A percentile compares a stretch with the other conserved stretches of the same genome.
Conservation (phyloP, 2,329 filamentous ascomycete genomes). For the Fusarium burgessii region DNA sequence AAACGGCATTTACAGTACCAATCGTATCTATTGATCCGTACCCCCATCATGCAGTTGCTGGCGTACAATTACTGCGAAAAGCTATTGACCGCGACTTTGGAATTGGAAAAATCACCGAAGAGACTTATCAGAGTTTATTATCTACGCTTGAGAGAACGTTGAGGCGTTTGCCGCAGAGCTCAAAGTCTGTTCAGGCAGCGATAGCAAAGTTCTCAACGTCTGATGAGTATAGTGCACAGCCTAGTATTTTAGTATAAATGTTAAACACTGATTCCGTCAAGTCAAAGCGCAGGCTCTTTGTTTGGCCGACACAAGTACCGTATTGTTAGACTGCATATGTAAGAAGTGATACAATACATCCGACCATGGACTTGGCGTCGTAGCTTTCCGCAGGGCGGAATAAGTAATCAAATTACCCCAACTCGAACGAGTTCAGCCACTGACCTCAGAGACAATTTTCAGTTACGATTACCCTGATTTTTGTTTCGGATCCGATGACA, state of each 20-base stretch:
- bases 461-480: not conserved
- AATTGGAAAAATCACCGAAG: constrained; percentile 42
- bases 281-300: no score
- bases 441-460: not conserved
- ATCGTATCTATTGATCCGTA: constrained; percentile 51
- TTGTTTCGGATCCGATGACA: constrained; percentile 29
- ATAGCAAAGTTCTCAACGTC: constrained; percentile 38
- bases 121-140: constrained; percentile 45
- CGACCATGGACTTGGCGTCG: not conserved
- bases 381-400: constrained; percentile 8
- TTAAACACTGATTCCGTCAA: not conserved
- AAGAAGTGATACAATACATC: not conserved
- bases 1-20: constrained; percentile 39
- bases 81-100: constrained; percentile 48
- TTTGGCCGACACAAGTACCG: no score
- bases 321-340: not conserved
- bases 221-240: not conserved
- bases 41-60: constrained; percentile 49
- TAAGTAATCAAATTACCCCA: not conserved
- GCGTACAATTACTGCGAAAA: constrained; percentile 48
- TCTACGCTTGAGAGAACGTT: constrained; percentile 45
- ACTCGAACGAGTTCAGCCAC: not conserved
- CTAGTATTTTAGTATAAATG: not conserved
- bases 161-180: constrained; percentile 47
- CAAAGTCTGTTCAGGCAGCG: constrained; percentile 50